phyloP scores from a whole-genome alignment of 768 basidiomycete genomes.

The Paxillus rubicundulus region DNA sequence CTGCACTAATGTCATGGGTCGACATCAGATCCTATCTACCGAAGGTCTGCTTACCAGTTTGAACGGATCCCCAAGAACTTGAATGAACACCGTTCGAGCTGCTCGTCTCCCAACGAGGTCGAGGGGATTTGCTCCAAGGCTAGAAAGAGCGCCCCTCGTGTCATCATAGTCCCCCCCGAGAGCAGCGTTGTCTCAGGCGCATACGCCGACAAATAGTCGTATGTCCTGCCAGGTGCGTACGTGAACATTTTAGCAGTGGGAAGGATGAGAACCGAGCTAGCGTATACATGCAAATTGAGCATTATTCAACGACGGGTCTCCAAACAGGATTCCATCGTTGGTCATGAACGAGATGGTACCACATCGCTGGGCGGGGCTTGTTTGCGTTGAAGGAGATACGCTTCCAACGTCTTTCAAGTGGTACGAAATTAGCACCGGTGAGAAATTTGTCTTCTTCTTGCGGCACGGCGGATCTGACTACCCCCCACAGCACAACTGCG shows the following conservation, averaged over 20 bases:
- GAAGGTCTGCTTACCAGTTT: neutral
- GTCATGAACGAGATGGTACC: conserved; percentile 1
- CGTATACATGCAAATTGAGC: conserved; percentile 2
- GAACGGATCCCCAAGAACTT: neutral
- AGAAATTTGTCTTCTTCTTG: neutral
- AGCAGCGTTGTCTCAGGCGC: neutral
- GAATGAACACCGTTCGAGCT: neutral
- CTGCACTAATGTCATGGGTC: neutral
- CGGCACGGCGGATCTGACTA: no score
- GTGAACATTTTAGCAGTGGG: conserved; percentile 1
- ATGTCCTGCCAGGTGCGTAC: neutral
- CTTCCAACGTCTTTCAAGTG: conserved; percentile 1
- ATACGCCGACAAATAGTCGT: neutral
- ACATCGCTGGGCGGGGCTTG: conserved; percentile 1
- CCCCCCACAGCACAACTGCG: no score
- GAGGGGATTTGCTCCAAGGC: neutral
- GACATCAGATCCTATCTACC: neutral
- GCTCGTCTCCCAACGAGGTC: neutral
- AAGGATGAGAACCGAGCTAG: neutral
- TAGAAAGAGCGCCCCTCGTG: conserved; percentile 10
- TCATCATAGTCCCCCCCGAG: conserved; percentile 9
- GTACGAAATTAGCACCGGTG: neutral
- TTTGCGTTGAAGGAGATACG: neutral
- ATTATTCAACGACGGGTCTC: conserved; percentile 14
- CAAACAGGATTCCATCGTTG: conserved; percentile 1